Base-by-base conservation (phyloP, 768 basidiomycete species). In the Boletus rubescentipes region DNA sequence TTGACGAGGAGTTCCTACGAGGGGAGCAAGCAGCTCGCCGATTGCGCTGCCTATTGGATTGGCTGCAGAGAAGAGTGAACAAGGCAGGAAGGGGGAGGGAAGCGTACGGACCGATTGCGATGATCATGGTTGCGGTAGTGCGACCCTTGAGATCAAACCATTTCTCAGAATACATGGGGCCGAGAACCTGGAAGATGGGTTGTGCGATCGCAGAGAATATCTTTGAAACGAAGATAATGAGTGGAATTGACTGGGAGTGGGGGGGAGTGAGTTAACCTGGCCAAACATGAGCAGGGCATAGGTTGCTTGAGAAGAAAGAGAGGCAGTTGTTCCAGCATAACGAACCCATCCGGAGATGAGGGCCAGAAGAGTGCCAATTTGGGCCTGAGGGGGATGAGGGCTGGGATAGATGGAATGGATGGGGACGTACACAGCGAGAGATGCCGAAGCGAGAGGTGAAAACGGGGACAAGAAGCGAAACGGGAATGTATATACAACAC, bases 111-210 rank as follows among this genome's bases (percentile, higher is more conserved):
- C 79, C 71, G 29, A 83, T 61, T 9, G 80, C 74, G 48, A 83
- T 73, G 35, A 79, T 42, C 80, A 82, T 82, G n/a, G 82, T 93
- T 12, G 89, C 89, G 0, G 91, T 92, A 3, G 87, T 91, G 38
- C 91, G 78, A 14, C 86, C 83, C 54, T 80, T 75, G 43, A 91
- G 70, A 55, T 87, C 83, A 62, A 93, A 93, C 91, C 91, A 93
- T 31, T 72, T 81, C 65, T 93, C 88, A 0, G 91, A 91, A 68
- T 87, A 93, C 48, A 81, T 85, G 2, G 91, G 89, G 6, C 87
- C 87, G 9, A 92, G 72, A 23, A 93, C 80, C 70, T 90, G 89
- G 67, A 83, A 92, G 14, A 85, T 73, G 3, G 90, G 84, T 63
- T 90, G 87, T 3, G 87, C 75, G 42, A 89, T 68, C 2, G 81